phyloP scores from a whole-genome alignment of 176 grass and related monocot species.

The Bothriochloa decipiens region DNA sequence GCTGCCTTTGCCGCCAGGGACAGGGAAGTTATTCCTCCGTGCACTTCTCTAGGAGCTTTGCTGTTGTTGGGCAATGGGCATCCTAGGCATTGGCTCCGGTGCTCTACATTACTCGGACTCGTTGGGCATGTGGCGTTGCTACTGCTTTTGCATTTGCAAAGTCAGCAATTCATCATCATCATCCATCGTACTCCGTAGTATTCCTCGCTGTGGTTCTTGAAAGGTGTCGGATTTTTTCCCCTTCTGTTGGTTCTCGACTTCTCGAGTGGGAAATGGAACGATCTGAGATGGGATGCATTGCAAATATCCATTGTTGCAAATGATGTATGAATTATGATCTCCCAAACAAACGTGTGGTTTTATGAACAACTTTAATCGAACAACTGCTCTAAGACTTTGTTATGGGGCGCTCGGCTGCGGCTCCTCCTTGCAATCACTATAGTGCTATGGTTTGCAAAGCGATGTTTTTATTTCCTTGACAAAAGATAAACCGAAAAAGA shows the following conservation, averaged over 20 bases:
- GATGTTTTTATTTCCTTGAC: no score
- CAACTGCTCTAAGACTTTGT: no score
- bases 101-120: neutral
- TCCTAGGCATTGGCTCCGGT: neutral
- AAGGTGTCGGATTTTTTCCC: no score
- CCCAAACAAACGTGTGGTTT: neutral
- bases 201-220: no score
- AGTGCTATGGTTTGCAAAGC: no score
- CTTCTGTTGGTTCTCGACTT: no score
- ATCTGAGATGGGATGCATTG: no score
- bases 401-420: no score
- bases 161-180: neutral
- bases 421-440: no score
- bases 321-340: neutral
- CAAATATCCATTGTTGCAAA: no score
- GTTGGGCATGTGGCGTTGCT: neutral
- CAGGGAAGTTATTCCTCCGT: constrained; percentile 25
- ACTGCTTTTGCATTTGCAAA: neutral
- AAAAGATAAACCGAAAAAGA: no score
- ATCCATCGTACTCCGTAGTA: neutral
- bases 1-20: neutral
- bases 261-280: no score
- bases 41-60: constrained; percentile 42
- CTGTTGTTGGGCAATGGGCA: constrained; percentile 10
- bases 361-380: neutral